A percentile compares a stretch with the other conserved stretches of the same genome.
Conservation (phyloP, 208 protist species). For the Trypanosoma cruzi region DNA sequence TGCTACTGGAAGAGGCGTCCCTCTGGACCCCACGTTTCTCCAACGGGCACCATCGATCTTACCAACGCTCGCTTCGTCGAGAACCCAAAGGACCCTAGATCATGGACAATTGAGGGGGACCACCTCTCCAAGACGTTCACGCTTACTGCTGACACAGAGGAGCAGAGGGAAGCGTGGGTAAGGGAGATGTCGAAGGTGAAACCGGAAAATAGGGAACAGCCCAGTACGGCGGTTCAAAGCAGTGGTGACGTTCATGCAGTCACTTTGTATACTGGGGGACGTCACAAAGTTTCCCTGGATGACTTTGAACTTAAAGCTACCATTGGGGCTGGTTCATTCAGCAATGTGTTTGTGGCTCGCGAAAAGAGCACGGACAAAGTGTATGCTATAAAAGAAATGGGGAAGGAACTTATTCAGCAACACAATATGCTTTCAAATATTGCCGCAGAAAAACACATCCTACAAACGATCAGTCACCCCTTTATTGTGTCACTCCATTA, state of each 20-base stretch:
- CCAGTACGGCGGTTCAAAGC: slow-evolving; percentile 23
- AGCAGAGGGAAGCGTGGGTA: slow-evolving; percentile 38
- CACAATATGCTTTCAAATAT: slow-evolving; percentile 77
- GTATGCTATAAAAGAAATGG: slow-evolving; percentile 95
- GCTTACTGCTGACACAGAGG: slow-evolving; percentile 32
- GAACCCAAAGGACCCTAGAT: slow-evolving; percentile 30
- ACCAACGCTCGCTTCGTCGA: slow-evolving; percentile 32
- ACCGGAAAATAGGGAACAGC: slow-evolving; percentile 21
- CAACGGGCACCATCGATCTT: slow-evolving; percentile 56
- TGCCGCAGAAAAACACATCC: slow-evolving; percentile 88
- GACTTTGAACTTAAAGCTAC: slow-evolving; percentile 91
- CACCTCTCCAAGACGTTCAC: slow-evolving; percentile 35
- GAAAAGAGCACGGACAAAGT: slow-evolving; percentile 83
- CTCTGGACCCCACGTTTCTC: slow-evolving; percentile 28
- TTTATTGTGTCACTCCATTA: slow-evolving; percentile 96
- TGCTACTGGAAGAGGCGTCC: slow-evolving; percentile 69
- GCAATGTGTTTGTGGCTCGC: slow-evolving; percentile 89
- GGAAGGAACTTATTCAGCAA: slow-evolving; percentile 62
- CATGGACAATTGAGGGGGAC: slow-evolving; percentile 38
- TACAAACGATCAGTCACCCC: slow-evolving; percentile 93
- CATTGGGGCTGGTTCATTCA: slow-evolving; percentile 93
- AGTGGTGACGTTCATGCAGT: slow-evolving; percentile 44
- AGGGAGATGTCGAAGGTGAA: slow-evolving; percentile 30
- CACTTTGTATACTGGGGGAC: slow-evolving; percentile 27
- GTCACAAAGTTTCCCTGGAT: slow-evolving; percentile 66